Evolutionary conservation across 805 yeast species (phyloP), one percentile per base, ranked within the genome.

Genomic region (Candida cerambycidarum): DNA sequence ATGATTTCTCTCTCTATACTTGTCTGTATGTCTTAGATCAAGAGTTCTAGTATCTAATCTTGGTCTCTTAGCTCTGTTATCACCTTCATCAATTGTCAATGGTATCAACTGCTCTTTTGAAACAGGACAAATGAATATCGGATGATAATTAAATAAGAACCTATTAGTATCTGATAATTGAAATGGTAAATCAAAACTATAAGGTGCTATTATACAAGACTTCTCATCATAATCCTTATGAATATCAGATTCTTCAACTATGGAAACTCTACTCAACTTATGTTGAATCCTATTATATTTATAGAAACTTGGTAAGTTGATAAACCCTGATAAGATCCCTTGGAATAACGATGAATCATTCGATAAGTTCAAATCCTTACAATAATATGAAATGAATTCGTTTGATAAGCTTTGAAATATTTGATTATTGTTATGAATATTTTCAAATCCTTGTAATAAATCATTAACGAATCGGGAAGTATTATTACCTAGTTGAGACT

Each of bases 121-220:
- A 10, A 70, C 68, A 3, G 75, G 75, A 47, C 75, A 70, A n/a
- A 69, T 67, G 52, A 70, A 70, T 10, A 70, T 68, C 4, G 75
- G 73, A 52, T 70, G 75, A 51, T 63, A 63, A 25, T 61, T 59
- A 53, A 70, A 70, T 19, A 69, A 53, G 41, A 68, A 67, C 41
- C 69, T 51, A 49, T 61, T 64, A 11, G 66, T 53, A 44, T 69
- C 72, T 0, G 73, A 70, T 15, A 70, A 50, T 48, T 65, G 72
- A 50, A 70, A 70, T 7, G 75, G 75, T 31, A 70, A 48, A 43
- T 70, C 75, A 38, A 38, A 61, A 17, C 46, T 53, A 47, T 47
- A 57, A 3, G 60, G 57, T 1, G 63, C 62, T 13, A 42, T 38
- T 4, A 42, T 44, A 5, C 9, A 7, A 4, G 21, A n/a, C n/a